Evolutionary conservation across 768 basidiomycete genomes (phyloP).

Genomic region (Agaricus bisporus): DNA sequence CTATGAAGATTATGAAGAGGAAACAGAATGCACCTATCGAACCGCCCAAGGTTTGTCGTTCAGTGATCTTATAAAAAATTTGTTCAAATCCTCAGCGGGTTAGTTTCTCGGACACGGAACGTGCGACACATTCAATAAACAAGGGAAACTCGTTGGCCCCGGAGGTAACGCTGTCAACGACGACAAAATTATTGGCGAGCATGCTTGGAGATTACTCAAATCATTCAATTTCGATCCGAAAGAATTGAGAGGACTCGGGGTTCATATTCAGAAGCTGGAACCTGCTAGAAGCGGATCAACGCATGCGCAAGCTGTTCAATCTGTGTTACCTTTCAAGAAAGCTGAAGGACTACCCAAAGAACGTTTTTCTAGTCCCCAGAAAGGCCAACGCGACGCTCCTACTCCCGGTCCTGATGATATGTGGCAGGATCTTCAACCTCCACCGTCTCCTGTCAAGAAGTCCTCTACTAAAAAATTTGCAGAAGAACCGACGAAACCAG

Average conservation of each 20-base stretch:
- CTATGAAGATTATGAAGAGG: conserved; percentile 85
- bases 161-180: conserved; percentile 73
- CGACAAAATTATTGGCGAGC: conserved; percentile 60
- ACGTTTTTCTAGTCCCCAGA: neutral
- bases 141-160: conserved; percentile 49
- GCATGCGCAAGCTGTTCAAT: conserved; percentile 46
- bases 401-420: conserved; percentile 7
- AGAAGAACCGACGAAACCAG: conserved; percentile 17
- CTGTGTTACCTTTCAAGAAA: conserved; percentile 50
- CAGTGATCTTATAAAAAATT: neutral
- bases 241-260: conserved; percentile 88
- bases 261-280: conserved; percentile 89
- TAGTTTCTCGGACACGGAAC: conserved; percentile 91
- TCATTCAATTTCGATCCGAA: conserved; percentile 73
- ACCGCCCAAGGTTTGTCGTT: conserved; percentile 68
- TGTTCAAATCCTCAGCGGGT: neutral
- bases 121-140: conserved; percentile 79
- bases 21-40: conserved; percentile 84
- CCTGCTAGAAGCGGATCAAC: conserved; percentile 24
- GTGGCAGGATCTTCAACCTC: neutral
- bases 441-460: conserved; percentile 13
- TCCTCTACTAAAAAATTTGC: conserved; percentile 6
- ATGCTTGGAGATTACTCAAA: conserved; percentile 70
- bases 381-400: conserved; percentile 9
- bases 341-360: conserved; percentile 8